Base-by-base conservation (phyloP, 2,329 filamentous ascomycete species). In the Tolypocladium endophyticum region DNA sequence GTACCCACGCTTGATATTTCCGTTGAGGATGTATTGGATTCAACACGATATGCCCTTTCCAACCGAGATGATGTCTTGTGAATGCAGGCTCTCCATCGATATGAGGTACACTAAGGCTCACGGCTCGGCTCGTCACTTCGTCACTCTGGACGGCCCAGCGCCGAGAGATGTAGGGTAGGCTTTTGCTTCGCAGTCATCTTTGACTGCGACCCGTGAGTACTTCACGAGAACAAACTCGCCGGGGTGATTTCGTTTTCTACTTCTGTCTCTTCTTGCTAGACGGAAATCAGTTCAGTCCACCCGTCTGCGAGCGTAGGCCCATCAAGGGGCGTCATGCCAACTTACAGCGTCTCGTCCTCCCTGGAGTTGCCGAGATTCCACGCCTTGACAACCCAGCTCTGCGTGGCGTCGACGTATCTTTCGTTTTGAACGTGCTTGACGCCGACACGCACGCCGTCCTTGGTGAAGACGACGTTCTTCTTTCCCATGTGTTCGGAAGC, bases 391-490 rank as follows among this genome's bases (percentile, higher is more conserved):
- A 87, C 74, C 73, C 80, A 84, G 64, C 79, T 84, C 76, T 92
- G 89, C 23, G 88, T 91, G 67, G 78, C 79, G 66, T 92, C 89
- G 67, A 89, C 83, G 70, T 90, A 90, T 55, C 81, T 83, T 74
- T 92, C 89, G 58, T 82, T 81, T 64, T 81, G 80, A 56, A 88
- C 73, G 62, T 90, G 80, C 74, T 87, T 88, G 62, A 92, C 81
- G 56, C 86, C 86, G 53, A 92, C 87, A 61, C 83, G 82, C 62
- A 89, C 75, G 59, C 89, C 89, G 60, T 91, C 88, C 71, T 89
- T 90, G 45, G 86, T 87, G 73, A 91, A 88, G 47, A 85, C 78
- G 60, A 92, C 82, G 70, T 92, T 88, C 76, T 88, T 89, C 75
- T 84, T 84, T 71, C 87, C 85, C 83, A 92, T 88, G 69, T 84